Evolutionary conservation across 225 moss, liverwort and hornwort genomes (phyloP).

Genomic region (Anthoceros angustus): DNA sequence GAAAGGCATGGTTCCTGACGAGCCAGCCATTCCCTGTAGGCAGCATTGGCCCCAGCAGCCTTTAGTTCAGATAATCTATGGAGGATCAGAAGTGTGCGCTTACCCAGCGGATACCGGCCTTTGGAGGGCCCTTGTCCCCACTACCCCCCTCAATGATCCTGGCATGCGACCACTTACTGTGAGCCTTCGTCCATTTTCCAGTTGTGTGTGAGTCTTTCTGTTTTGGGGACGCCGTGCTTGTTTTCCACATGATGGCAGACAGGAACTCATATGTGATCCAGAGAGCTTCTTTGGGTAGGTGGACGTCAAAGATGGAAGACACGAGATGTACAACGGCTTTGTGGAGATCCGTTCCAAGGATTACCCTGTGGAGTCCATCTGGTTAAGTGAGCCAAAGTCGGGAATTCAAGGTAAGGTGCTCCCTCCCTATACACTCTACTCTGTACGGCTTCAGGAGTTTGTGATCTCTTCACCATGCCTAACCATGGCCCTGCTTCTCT

Average conservation of each 20-base stretch:
- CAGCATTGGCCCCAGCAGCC: conserved; percentile 11
- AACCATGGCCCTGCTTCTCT: conserved; percentile 4
- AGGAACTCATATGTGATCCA: not conserved
- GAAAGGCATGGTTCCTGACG: not conserved
- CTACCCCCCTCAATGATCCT: conserved; percentile 41
- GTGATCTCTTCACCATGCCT: not conserved
- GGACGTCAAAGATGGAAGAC: conserved; percentile 28
- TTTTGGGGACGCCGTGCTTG: no score
- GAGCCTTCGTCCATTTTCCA: not conserved
- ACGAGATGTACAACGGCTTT: conserved; percentile 21
- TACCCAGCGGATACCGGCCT: conserved; percentile 25
- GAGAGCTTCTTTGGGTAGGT: conserved; percentile 14
- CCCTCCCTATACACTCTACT: not conserved
- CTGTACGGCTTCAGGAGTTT: not conserved
- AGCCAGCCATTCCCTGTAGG: conserved; percentile 7
- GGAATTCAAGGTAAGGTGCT: conserved; percentile 30
- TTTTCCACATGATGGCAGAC: no score
- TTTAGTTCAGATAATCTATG: conserved; percentile 24
- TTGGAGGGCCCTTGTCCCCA: conserved; percentile 46
- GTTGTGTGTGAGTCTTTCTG: no score
- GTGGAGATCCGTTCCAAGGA: conserved; percentile 36
- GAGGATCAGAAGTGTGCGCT: conserved; percentile 32
- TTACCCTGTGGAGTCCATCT: conserved; percentile 53
- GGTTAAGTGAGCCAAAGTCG: conserved; percentile 44
- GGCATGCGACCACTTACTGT: conserved; percentile 32